Conservation (phyloP, 83 land plant species). For the Picea engelmannii region DNA sequence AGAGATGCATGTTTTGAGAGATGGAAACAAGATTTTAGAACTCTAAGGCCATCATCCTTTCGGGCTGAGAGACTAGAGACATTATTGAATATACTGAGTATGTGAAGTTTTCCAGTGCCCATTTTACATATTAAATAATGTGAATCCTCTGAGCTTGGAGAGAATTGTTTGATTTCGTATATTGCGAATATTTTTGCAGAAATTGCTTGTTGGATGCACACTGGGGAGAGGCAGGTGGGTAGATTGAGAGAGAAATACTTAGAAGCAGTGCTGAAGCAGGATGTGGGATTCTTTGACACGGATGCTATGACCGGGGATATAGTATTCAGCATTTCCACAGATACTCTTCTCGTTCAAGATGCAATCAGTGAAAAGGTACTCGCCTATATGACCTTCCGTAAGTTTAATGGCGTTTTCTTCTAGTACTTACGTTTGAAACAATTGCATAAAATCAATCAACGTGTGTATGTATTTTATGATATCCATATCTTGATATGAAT, state of each 20-base stretch:
- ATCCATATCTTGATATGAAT: background rate
- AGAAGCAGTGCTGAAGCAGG: conserved; percentile 82
- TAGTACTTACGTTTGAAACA: too few species aligned
- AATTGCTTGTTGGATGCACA: conserved; percentile 93
- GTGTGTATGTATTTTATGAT: background rate
- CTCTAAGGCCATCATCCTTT: too few species aligned
- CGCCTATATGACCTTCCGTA: background rate
- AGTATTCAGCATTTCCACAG: conserved; percentile 80
- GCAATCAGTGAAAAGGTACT: conserved; percentile 95
- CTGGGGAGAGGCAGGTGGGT: conserved; percentile 80
- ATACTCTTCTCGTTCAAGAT: conserved; percentile 87
- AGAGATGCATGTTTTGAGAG: too few species aligned
- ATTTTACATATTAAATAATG: too few species aligned
- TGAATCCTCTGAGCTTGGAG: background rate
- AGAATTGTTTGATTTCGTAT: background rate
- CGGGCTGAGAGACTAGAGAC: too few species aligned
- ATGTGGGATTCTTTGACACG: conserved; percentile 90
- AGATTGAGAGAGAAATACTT: conserved; percentile 64
- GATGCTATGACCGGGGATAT: conserved; percentile 87
- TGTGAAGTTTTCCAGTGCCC: too few species aligned
- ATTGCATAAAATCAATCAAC: background rate
- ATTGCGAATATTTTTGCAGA: conserved; percentile 35
- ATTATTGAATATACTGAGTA: too few species aligned
- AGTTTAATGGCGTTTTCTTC: background rate
- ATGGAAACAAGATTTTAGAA: too few species aligned